Conservation (phyloP, 129 eudicot species). For the Lactuca sativa region DNA sequence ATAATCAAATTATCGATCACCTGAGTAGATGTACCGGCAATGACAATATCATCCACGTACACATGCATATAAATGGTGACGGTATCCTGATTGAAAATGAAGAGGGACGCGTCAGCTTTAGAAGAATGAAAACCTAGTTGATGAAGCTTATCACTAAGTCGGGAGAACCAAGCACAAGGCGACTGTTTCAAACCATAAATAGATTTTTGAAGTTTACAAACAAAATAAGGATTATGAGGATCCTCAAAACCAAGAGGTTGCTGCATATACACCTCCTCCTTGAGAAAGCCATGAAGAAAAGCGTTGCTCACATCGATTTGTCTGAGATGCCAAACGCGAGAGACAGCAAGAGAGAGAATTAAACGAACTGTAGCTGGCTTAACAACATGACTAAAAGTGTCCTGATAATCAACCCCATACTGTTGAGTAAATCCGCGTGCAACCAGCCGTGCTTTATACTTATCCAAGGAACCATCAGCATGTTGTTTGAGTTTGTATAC, state of each 20-base stretch:
- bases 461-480: neutral
- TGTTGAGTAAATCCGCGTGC: neutral
- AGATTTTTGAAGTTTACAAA: conserved; percentile 1
- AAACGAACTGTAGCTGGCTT: neutral
- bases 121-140: neutral
- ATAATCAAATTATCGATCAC: too few relatives aligned
- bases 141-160: neutral
- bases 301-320: too few relatives aligned
- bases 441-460: neutral
- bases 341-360: neutral
- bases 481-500: neutral
- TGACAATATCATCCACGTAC: too few relatives aligned
- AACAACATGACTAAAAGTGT: neutral
- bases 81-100: neutral
- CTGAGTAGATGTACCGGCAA: too few relatives aligned
- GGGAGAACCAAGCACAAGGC: neutral
- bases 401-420: neutral
- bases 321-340: neutral
- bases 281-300: too few relatives aligned
- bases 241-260: too few relatives aligned
- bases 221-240: neutral
- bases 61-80: too few relatives aligned
- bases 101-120: neutral
- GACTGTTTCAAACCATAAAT: neutral
- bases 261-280: too few relatives aligned